Base-by-base conservation (phyloP, 306 rosid genomes). In the Glycine tomentella region DNA sequence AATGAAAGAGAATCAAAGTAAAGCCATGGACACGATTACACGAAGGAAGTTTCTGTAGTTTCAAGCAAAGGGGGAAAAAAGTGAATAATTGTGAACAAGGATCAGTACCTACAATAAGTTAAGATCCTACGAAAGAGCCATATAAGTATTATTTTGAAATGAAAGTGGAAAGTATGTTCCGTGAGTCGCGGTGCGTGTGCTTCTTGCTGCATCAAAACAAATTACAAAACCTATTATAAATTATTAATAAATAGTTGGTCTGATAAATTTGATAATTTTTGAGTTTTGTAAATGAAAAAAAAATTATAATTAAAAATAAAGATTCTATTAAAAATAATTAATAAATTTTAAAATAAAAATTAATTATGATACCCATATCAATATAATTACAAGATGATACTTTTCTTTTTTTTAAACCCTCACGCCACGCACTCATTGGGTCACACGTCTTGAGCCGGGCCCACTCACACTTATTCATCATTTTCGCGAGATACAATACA, bases 401-500 rank as follows among this genome's bases (percentile, higher is more conserved):
- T 17, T 58, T 58, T 20, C 31, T 2, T 36, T 34, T 42, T n/a
- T 36, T 6, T 4, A 49, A 42, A 2, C 9, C 14, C 25, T 36
- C 80, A 42, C 42, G 14, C 8, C 45, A 65, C 25, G 17, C 45
- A 38, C 14, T 36, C 5, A 25, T 55, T 67, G 68, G 48, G 36
- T 12, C 68, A 53, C 82, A 78, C 67, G 66, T 78, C 44, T 50
- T 77, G 42, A 55, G 81, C 33, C 3, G 40, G 81, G 31, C 55
- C 81, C 74, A 65, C 74, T 34, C 1, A 14, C 25, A 52, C 9
- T 65, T 64, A n/a, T 56, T 15, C 20, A 40, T 33, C 38, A 62
- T 5, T 13, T 38, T 68, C 5, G 36, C 46, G 10, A 69, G 16
- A 46, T 69, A 46, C 72, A 2, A 15, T 15, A 55, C 31, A 55